Evolutionary conservation across 163 green algal species (phyloP).

Genomic region (Coccomyxa subellipsoidea): DNA sequence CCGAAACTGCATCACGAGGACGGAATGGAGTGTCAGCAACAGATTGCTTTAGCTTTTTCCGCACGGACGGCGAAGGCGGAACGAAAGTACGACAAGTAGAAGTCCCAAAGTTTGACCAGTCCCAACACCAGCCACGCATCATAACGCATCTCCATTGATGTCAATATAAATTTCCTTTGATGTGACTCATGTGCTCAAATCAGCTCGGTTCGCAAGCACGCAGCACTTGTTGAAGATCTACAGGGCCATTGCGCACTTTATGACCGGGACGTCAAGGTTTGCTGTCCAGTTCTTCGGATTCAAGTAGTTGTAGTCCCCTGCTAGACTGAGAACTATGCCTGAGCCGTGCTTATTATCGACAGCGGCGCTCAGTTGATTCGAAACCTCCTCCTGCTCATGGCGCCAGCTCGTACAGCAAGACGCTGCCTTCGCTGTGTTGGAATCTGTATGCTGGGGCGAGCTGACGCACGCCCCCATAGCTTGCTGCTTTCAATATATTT

Average conservation of each 20-base stretch:
- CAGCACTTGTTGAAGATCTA: not conserved
- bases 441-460: not conserved
- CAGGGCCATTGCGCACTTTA: not conserved
- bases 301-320: not conserved
- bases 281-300: not conserved
- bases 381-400: not conserved
- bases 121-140: not conserved
- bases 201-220: too few species aligned
- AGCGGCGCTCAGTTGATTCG: not conserved
- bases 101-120: not conserved
- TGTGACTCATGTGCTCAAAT: too few species aligned
- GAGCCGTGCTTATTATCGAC: not conserved
- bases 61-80: too few species aligned
- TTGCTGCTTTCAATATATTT: not conserved
- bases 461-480: not conserved
- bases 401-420: not conserved
- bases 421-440: not conserved
- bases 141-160: too few species aligned
- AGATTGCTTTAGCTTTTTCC: too few species aligned
- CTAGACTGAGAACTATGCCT: not conserved
- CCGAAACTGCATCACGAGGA: too few species aligned
- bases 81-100: not conserved
- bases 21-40: too few species aligned
- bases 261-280: conserved; percentile 2
- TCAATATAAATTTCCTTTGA: too few species aligned